A percentile compares a stretch with the other conserved stretches of the same genome.
Evolutionary conservation across 108 stramenopile species (phyloP).

Genomic region (Thalassiosira profunda): DNA sequence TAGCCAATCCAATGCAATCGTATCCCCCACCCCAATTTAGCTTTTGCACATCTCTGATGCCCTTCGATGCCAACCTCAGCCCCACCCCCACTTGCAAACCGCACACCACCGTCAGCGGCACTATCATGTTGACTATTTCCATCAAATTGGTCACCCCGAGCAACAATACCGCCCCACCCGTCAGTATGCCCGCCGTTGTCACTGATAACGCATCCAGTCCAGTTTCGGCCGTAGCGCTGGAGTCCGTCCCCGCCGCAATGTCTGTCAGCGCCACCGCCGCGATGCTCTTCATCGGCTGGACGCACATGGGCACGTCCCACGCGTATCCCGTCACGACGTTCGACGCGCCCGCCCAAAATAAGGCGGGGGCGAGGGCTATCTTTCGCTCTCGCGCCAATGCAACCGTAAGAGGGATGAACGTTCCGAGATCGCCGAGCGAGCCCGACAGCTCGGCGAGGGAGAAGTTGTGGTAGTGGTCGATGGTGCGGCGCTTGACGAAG

Average conservation of each 20-base stretch:
- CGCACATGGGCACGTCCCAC: constrained; percentile 90
- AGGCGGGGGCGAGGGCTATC: constrained; percentile 67
- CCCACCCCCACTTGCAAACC: constrained; percentile 91
- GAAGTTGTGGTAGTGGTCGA: constrained; percentile 26
- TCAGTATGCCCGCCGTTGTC: constrained; percentile 75
- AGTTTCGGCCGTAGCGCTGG: background rate
- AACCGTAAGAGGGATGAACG: constrained; percentile 80
- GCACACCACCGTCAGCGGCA: constrained; percentile 69
- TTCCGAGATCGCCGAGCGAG: constrained; percentile 82
- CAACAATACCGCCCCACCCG: constrained; percentile 59
- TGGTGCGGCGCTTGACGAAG: background rate
- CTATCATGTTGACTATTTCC: constrained; percentile 73
- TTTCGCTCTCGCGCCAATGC: constrained; percentile 66
- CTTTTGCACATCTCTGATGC: constrained; percentile 59
- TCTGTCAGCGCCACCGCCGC: constrained; percentile 72
- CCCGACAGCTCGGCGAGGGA: constrained; percentile 71
- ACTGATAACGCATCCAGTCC: constrained; percentile 55
- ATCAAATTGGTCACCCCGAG: constrained; percentile 69
- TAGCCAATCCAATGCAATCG: constrained; percentile 64
- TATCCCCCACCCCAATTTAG: constrained; percentile 55
- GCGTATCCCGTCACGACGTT: constrained; percentile 69
- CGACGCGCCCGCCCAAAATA: constrained; percentile 72
- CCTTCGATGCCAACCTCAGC: constrained; percentile 58
- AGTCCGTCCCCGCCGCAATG: constrained; percentile 16
- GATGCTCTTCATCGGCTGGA: constrained; percentile 93